phyloP scores from a whole-genome alignment of 108 stramenopile species.

The Cyclotella choctawhatcheeana region DNA sequence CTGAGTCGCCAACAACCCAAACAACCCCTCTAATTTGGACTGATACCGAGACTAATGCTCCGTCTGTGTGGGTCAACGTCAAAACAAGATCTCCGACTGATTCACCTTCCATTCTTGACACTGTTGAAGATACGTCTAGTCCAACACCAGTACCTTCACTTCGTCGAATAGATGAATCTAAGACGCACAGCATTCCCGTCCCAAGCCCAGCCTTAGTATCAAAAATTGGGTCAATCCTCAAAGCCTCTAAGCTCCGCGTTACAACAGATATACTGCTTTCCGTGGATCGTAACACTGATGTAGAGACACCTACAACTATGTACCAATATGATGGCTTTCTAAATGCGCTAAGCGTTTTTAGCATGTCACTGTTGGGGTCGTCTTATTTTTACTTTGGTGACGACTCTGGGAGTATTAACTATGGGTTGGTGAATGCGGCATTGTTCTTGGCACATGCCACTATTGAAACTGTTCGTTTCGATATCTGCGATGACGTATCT shows the following conservation, averaged over 20 bases:
- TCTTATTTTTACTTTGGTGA: conserved; percentile 46
- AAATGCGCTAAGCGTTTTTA: conserved; percentile 32
- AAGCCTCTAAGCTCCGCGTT: conserved; percentile 17
- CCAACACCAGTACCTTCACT: conserved; percentile 3
- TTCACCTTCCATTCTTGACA: neutral
- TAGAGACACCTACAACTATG: conserved; percentile 26
- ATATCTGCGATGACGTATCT: conserved; percentile 46
- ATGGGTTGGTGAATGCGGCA: conserved; percentile 46
- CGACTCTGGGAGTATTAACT: conserved; percentile 21
- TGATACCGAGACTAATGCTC: neutral
- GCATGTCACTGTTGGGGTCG: conserved; percentile 35
- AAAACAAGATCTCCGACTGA: conserved; percentile 1
- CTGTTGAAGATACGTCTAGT: neutral
- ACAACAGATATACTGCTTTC: conserved; percentile 29
- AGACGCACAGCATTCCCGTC: neutral
- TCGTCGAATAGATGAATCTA: neutral
- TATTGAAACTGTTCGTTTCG: conserved; percentile 37
- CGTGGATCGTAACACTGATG: conserved; percentile 10
- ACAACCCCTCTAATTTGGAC: neutral
- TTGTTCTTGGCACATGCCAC: conserved; percentile 43
- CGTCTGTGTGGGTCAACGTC: neutral
- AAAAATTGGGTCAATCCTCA: conserved; percentile 29
- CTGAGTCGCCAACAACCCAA: neutral
- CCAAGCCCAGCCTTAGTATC: conserved; percentile 27
- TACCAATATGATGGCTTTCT: conserved; percentile 48